Base-by-base conservation (phyloP, 2,329 filamentous ascomycete genomes). In the Phaeosphaeria sp. region DNA sequence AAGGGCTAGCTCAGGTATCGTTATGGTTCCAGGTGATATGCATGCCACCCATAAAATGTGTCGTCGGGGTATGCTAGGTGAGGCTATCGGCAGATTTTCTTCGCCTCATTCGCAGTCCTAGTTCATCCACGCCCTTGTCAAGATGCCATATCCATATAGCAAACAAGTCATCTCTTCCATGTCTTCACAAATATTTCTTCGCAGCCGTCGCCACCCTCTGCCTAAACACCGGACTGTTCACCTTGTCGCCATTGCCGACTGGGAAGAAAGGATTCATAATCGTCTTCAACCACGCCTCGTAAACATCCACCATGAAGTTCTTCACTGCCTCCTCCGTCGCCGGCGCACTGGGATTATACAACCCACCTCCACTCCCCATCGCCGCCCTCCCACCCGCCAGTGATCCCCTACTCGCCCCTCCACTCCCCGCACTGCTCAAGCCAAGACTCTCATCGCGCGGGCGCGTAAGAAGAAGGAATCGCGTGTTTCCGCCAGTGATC, bases 191-290 rank as follows among this genome's bases (percentile, higher is more conserved):
- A 80, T 95, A 97, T 79, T 98, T 99, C 80, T 92, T 92, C 66
- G 93, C 95, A 0, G 94, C 94, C 1, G 92, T 92, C 1, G 87
- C 88, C 20, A 99, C 93, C 71, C 91, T 87, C 55, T 86, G 82
- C 65, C 91, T 85, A 76, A 99, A 99, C 1, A 97, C 86, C 0
- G 92, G 90, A 78, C 93, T 98, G 73, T 85, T 88, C 52, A 99
- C 89, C 71, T 91, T 89, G 84, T 90, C 90, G 67, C 91, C 89
- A 84, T 90, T 90, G 64, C 96, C 94, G 54, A 90, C 87, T 53
- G 85, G 84, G 81, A 97, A 98, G 77, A 99, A 99, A 0, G 95
- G 95, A 74, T 88, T 98, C 95, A 99, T 98, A 56, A 93, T 88
- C 13, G 93, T 91, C 84, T 99, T 99, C 64, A 97, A 87, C 89